Evolutionary conservation across 2,329 filamentous ascomycete species (phyloP).

Genomic region (Trichoderma arundinaceum): DNA sequence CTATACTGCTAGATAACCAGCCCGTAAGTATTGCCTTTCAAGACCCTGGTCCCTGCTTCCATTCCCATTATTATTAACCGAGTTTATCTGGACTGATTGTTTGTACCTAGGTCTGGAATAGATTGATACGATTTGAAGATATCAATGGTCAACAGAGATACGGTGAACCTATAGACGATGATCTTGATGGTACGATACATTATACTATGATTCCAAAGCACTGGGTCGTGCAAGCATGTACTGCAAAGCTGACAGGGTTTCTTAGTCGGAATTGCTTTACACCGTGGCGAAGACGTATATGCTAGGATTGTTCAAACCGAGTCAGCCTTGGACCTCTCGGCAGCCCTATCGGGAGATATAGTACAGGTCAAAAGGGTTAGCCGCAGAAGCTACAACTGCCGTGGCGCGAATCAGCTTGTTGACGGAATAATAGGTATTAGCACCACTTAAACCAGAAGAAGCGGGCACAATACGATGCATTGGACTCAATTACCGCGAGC

Average conservation of each 20-base stretch:
- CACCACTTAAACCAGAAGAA: conserved; percentile 17
- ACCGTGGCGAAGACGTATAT: conserved; percentile 25
- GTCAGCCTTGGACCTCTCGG: conserved; percentile 18
- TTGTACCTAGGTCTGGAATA: conserved; percentile 14
- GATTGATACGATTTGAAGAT: conserved; percentile 23
- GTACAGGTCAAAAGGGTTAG: conserved; percentile 18
- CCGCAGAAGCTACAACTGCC: not conserved
- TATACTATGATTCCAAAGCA: conserved; percentile 13
- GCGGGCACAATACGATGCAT: conserved; percentile 25
- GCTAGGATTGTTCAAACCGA: conserved; percentile 17
- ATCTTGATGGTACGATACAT: conserved; percentile 14
- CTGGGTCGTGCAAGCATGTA: not conserved
- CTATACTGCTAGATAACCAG: conserved; percentile 6
- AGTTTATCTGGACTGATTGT: not conserved
- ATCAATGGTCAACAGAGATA: conserved; percentile 15
- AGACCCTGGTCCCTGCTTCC: not conserved
- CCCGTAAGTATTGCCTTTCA: conserved; percentile 5
- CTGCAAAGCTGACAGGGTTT: conserved; percentile 1
- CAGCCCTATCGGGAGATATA: conserved; percentile 14
- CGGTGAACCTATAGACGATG: conserved; percentile 15
- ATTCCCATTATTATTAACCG: not conserved
- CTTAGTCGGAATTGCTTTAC: conserved; percentile 20
- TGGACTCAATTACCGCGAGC: conserved; percentile 23
- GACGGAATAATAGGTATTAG: conserved; percentile 3
- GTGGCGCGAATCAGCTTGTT: not conserved